Evolutionary conservation across 75 land plant genomes (phyloP).

Genomic region (Picea sitchensis): DNA sequence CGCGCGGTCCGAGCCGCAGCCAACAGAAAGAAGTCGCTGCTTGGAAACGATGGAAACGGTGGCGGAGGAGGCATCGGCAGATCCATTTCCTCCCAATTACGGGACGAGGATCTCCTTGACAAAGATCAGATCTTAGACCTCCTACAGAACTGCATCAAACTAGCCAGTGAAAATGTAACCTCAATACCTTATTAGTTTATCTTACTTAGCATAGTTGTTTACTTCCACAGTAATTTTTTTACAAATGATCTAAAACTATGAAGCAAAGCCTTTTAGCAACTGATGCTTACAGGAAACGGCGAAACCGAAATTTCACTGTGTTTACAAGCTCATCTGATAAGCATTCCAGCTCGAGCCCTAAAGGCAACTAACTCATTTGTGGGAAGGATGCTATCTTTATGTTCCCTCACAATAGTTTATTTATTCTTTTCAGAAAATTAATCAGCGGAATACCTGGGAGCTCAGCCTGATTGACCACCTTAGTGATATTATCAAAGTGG

Average conservation of each 20-base stretch:
- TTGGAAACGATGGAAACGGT: too few relatives aligned
- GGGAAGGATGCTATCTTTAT: background rate
- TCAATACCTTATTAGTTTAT: too few relatives aligned
- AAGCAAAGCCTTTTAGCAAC: too few relatives aligned
- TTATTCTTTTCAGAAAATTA: constrained; percentile 70
- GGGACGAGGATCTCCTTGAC: constrained; percentile 24
- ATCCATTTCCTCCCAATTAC: constrained; percentile 5
- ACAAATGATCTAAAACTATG: too few relatives aligned
- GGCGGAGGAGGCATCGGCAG: too few relatives aligned
- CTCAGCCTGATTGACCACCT: constrained; percentile 85
- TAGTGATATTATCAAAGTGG: constrained; percentile 61
- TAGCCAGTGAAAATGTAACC: constrained; percentile 85
- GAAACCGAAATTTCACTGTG: too few relatives aligned
- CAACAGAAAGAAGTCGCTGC: constrained; percentile 51
- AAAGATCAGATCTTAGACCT: constrained; percentile 68
- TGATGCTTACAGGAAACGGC: too few relatives aligned
- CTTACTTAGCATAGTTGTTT: too few relatives aligned
- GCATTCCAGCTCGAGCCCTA: too few relatives aligned
- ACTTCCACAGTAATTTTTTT: too few relatives aligned
- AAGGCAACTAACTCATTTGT: too few relatives aligned
- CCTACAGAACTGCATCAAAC: constrained; percentile 85
- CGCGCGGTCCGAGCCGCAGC: constrained; percentile 57
- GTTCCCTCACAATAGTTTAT: background rate
- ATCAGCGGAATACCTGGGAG: constrained; percentile 97
- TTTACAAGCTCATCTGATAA: too few relatives aligned